phyloP scores from a whole-genome alignment of 1,284 basidiomycete species.

The Apiotrichum domesticum region DNA sequence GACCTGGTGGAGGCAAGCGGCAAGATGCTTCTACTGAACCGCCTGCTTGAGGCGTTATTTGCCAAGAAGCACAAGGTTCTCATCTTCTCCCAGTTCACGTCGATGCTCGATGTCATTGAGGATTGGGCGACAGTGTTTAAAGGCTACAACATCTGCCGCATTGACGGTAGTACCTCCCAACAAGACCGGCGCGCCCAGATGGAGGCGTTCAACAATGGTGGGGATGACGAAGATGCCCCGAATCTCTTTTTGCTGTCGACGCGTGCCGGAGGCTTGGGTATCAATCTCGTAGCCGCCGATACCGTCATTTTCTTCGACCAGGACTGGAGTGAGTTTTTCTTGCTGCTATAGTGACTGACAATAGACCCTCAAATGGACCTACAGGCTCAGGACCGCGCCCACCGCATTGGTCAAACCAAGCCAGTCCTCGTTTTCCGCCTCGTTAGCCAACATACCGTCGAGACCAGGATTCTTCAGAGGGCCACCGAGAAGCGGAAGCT shows the following conservation, averaged over 20 bases:
- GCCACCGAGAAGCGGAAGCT: slow-evolving; percentile 82
- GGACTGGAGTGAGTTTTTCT: slow-evolving; percentile 68
- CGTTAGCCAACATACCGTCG: slow-evolving; percentile 79
- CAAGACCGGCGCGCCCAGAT: slow-evolving; percentile 78
- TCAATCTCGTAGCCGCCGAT: slow-evolving; percentile 89
- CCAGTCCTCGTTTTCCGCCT: slow-evolving; percentile 84
- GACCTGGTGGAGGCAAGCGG: slow-evolving; percentile 79
- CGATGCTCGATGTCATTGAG: slow-evolving; percentile 89
- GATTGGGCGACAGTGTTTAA: slow-evolving; percentile 82
- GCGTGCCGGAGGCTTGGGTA: slow-evolving; percentile 82
- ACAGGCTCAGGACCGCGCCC: slow-evolving; percentile 91
- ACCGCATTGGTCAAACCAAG: slow-evolving; percentile 87
- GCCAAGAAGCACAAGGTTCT: slow-evolving; percentile 78
- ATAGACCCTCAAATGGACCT: slow-evolving; percentile 91
- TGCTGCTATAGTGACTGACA: background rate
- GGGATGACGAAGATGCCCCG: slow-evolving; percentile 60
- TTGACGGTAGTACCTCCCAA: slow-evolving; percentile 77
- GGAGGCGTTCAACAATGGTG: slow-evolving; percentile 73
- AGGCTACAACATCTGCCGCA: slow-evolving; percentile 74
- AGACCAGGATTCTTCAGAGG: slow-evolving; percentile 82
- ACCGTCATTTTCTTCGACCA: slow-evolving; percentile 93
- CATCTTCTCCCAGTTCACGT: slow-evolving; percentile 89
- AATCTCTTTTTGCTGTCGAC: slow-evolving; percentile 85
- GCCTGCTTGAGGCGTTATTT: slow-evolving; percentile 80
- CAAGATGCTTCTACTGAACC: slow-evolving; percentile 94